A percentile compares a stretch with the other conserved stretches of the same genome.
phyloP scores from a whole-genome alignment of 1,284 basidiomycete genomes.

The Irpex lacteus region DNA sequence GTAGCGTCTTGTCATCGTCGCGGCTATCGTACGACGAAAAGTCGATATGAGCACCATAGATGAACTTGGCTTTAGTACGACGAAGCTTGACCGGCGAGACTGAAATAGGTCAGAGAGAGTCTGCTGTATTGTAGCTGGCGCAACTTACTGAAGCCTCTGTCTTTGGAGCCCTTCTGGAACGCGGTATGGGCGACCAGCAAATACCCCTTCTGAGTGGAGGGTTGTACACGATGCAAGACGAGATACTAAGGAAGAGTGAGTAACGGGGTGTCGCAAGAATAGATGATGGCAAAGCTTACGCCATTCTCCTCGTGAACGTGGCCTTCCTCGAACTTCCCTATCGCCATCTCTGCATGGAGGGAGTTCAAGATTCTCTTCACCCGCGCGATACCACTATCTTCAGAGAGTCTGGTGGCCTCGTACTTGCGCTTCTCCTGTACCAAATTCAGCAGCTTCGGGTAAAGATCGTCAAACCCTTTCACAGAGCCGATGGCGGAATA shows the following conservation, averaged over 20 bases:
- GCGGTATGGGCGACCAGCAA: constrained; percentile 88
- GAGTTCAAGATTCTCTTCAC: constrained; percentile 86
- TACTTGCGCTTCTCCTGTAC: constrained; percentile 83
- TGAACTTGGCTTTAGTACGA: constrained; percentile 74
- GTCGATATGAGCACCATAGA: constrained; percentile 75
- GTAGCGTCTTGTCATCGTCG: constrained; percentile 56
- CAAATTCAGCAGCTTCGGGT: constrained; percentile 86
- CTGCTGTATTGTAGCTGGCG: constrained; percentile 1
- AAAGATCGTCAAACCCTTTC: constrained; percentile 96
- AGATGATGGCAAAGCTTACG: constrained; percentile 44
- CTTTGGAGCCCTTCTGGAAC: constrained; percentile 76
- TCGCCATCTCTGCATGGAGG: constrained; percentile 86
- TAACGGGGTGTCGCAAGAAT: not conserved
- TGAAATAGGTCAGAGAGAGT: constrained; percentile 28
- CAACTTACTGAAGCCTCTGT: constrained; percentile 70
- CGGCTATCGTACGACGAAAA: constrained; percentile 62
- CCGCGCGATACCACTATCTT: constrained; percentile 69
- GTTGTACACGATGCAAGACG: constrained; percentile 86
- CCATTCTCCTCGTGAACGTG: constrained; percentile 95
- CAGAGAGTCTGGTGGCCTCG: constrained; percentile 52
- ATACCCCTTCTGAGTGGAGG: constrained; percentile 88
- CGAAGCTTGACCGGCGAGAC: constrained; percentile 83
- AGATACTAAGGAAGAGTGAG: constrained; percentile 66
- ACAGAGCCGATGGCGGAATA: constrained; percentile 86
- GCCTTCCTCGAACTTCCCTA: constrained; percentile 80